A percentile compares a stretch with the other conserved stretches of the same genome.
Conservation (phyloP, 2,329 filamentous ascomycete genomes). For the Didymella arachidicola region DNA sequence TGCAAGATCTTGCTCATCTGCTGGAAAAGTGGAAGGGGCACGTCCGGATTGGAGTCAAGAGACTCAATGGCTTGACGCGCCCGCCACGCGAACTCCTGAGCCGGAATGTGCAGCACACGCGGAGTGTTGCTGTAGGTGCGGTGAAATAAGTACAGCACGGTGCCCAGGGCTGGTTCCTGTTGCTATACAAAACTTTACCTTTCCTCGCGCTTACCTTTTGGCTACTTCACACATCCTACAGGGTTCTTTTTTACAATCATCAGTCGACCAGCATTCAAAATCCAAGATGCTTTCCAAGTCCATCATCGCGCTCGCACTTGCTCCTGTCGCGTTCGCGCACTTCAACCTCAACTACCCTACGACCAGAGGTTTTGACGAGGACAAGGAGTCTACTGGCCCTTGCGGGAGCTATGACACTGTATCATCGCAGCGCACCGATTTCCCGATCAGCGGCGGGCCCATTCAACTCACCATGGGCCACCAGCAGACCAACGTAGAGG, state of each 20-base stretch:
- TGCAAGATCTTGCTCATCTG: constrained; percentile 34
- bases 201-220: not conserved
- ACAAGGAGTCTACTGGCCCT: constrained; percentile 56
- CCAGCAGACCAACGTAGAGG: constrained; percentile 59
- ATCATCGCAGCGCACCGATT: constrained; percentile 55
- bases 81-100: constrained; percentile 31
- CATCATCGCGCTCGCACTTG: constrained; percentile 52
- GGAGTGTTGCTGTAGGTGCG: constrained; percentile 24
- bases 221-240: not conserved
- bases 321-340: constrained; percentile 61
- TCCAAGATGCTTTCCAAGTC: constrained; percentile 44
- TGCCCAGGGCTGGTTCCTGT: constrained; percentile 22
- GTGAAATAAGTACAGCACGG: constrained; percentile 40
- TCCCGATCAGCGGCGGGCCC: constrained; percentile 60
- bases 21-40: constrained; percentile 27
- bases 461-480: constrained; percentile 63
- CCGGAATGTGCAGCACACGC: constrained; percentile 40
- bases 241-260: not conserved
- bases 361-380: constrained; percentile 59
- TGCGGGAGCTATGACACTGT: constrained; percentile 61
- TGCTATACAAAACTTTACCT: constrained; percentile 9
- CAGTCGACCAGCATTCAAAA: constrained; percentile 6
- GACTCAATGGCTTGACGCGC: constrained; percentile 34
- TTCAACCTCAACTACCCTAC: constrained; percentile 63
- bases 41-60: constrained; percentile 20